Conservation (phyloP, 1,139 yeast genomes). For the Saccharomycopsis hybrid region DNA sequence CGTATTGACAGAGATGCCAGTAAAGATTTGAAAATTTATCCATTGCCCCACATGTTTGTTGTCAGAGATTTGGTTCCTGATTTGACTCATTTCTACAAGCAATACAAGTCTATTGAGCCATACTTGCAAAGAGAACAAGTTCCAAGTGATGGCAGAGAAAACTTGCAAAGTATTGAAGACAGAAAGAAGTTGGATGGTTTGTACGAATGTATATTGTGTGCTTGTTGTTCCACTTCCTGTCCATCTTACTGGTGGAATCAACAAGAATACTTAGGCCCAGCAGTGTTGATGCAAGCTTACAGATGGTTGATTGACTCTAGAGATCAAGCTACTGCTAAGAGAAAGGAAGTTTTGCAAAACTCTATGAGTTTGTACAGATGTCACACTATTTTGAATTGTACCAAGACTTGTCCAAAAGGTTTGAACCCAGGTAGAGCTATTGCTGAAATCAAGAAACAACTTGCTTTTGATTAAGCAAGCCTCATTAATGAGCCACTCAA, state of each 20-base stretch:
- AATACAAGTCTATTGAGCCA: conserved; percentile 97
- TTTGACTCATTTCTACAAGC: conserved; percentile 95
- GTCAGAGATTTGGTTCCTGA: conserved; percentile 97
- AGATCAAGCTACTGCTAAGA: conserved; percentile 76
- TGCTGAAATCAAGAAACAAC: conserved; percentile 92
- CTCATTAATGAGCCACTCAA: background rate
- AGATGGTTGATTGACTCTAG: conserved; percentile 98
- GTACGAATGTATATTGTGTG: conserved; percentile 97
- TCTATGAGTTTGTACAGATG: conserved; percentile 98
- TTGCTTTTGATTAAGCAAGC: conserved; percentile 60
- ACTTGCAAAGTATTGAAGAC: conserved; percentile 85
- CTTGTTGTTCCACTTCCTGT: conserved; percentile 98
- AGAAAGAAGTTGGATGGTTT: conserved; percentile 95
- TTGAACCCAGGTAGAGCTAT: conserved; percentile 97
- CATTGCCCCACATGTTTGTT: conserved; percentile 97
- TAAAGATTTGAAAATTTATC: conserved; percentile 83
- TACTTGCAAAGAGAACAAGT: conserved; percentile 77
- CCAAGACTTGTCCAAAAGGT: conserved; percentile 98
- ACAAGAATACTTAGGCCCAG: conserved; percentile 97
- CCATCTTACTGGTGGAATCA: conserved; percentile 99
- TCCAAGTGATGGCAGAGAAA: conserved; percentile 91
- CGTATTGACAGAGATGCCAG: conserved; percentile 76
- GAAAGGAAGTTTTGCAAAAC: conserved; percentile 90
- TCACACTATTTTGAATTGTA: conserved; percentile 98
- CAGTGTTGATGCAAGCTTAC: conserved; percentile 97